Evolutionary conservation across 2,329 filamentous ascomycete species (phyloP), one percentile per base, ranked within the genome.

Genomic region (Plectosphaerella cucumerina): DNA sequence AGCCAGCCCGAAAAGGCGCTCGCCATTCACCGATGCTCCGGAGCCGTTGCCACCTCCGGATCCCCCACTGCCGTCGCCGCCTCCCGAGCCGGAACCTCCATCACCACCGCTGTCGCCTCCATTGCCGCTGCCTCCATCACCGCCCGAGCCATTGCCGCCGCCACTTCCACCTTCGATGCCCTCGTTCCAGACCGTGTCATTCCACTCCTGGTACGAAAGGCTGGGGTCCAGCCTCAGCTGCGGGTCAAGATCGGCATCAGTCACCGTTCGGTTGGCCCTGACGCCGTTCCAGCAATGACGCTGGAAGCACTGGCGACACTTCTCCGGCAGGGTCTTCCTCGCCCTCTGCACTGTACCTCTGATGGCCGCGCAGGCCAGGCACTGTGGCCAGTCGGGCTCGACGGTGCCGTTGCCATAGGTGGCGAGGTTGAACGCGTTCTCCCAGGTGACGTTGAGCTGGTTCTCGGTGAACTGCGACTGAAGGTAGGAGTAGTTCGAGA

Each of bases 231-330:
- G 41, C n/a, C 60, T 50, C 0, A 45, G 57, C 8, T 1, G 43
- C 9, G 56, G 18, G 33, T 62, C 49, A 10, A 60, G 54, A 14
- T 60, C 58, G 1, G 11, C 51, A 2, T 15, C 55, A 0, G 45
- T 55, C 2, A 53, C 50, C 21, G 56, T 53, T 9, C 34, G 44
- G 1, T 52, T 53, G 47, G 64, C 64, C 18, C 62, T 59, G 1
- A 81, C 89, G n/a, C 94, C 94, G 65, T 97, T 82, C 93, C 94
- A 99, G 79, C 94, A 99, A 73, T 97, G 97, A 18, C 74, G 69
- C 12, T 74, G 58, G 68, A 97, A 97, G 73, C 94, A 99, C 46
- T 77, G 62, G 42, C 70, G 75, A 72, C 94, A 99, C 11, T 81
- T 82, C 1, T 79, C 75, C 0, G 93, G 93, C 1, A 92, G 77